Percentiles rank a stretch among this genome's conserved stretches.
Evolutionary conservation across 2,329 filamentous ascomycete species (phyloP).

Genomic region (Scedosporium dehoogii): DNA sequence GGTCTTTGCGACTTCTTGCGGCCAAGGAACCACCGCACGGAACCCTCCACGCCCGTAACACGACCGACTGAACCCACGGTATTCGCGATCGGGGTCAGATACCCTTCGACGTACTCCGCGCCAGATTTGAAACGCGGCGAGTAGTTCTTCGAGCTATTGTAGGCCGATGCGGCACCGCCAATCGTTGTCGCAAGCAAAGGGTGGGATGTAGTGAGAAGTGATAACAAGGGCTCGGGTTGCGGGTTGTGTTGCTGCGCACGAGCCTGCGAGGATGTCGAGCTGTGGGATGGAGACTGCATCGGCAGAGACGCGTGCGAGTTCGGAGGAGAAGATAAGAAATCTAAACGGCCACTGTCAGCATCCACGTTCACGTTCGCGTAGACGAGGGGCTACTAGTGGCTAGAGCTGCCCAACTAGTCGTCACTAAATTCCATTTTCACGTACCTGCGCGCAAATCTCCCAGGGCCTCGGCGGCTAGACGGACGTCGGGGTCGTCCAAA

Average conservation of each 20-base stretch:
- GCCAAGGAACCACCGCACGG: conserved; percentile 74
- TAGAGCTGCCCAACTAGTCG: background rate
- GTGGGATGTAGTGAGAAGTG: conserved; percentile 79
- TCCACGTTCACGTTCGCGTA: conserved; percentile 9
- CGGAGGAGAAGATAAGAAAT: conserved; percentile 57
- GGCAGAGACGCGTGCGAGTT: conserved; percentile 31
- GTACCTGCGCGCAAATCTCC: conserved; percentile 65
- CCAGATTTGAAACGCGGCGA: conserved; percentile 82
- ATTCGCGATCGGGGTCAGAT: conserved; percentile 75
- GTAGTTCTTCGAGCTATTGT: conserved; percentile 80
- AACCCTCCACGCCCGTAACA: conserved; percentile 78
- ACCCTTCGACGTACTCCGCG: conserved; percentile 83
- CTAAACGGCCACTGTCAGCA: conserved; percentile 25
- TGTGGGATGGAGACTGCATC: conserved; percentile 22
- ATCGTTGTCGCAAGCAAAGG: conserved; percentile 79
- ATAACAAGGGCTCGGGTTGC: conserved; percentile 62
- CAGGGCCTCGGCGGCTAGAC: conserved; percentile 64
- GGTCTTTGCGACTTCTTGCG: conserved; percentile 36
- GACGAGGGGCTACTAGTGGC: background rate
- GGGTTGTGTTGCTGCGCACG: conserved; percentile 19
- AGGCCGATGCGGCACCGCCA: conserved; percentile 74
- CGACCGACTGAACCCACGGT: conserved; percentile 77
- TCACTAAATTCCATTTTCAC: conserved; percentile 14
- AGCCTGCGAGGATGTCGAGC: conserved; percentile 16
- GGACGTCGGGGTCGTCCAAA: conserved; percentile 57